Evolutionary conservation across 768 basidiomycete species (phyloP).

Genomic region (Botryobasidium botryosum): DNA sequence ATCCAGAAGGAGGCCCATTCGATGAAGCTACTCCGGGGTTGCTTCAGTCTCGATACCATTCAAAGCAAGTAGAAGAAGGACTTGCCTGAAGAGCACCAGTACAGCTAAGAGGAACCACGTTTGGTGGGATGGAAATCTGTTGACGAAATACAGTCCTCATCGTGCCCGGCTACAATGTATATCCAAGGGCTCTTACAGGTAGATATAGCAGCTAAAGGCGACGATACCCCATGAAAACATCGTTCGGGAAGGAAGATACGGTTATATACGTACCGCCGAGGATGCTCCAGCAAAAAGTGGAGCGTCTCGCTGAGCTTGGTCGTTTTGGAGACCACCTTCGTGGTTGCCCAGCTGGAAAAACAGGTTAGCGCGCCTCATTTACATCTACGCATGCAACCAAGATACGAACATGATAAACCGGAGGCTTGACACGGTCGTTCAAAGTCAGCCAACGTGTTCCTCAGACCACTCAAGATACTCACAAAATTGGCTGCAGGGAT

Average conservation of each 20-base stretch:
- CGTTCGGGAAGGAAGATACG: too few species aligned
- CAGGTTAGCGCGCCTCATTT: too few species aligned
- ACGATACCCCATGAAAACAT: too few species aligned
- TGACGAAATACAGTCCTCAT: not conserved
- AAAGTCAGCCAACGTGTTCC: not conserved
- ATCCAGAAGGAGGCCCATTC: too few species aligned
- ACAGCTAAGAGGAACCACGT: constrained; percentile 77
- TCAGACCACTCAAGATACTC: not conserved
- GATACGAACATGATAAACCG: not conserved
- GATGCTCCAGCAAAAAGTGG: constrained; percentile 86
- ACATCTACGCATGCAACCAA: too few species aligned
- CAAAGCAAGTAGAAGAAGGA: too few species aligned
- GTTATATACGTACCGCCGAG: constrained; percentile 20
- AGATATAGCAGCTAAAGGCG: constrained; percentile 66
- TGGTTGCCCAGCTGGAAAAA: constrained; percentile 46
- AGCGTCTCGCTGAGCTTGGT: constrained; percentile 63
- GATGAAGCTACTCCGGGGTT: too few species aligned
- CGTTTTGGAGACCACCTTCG: constrained; percentile 37
- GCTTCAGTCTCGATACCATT: too few species aligned
- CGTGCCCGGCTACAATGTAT: too few species aligned
- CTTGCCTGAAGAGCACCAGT: constrained; percentile 31
- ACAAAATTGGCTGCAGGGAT: not conserved
- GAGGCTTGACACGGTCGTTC: too few species aligned
- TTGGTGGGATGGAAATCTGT: constrained; percentile 60
- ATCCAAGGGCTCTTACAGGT: too few species aligned